These are phyloP conservation scores for Hirschfeldia incana DNA, from an alignment of 345 rosid species.

Conservation along the genomic window DNA sequence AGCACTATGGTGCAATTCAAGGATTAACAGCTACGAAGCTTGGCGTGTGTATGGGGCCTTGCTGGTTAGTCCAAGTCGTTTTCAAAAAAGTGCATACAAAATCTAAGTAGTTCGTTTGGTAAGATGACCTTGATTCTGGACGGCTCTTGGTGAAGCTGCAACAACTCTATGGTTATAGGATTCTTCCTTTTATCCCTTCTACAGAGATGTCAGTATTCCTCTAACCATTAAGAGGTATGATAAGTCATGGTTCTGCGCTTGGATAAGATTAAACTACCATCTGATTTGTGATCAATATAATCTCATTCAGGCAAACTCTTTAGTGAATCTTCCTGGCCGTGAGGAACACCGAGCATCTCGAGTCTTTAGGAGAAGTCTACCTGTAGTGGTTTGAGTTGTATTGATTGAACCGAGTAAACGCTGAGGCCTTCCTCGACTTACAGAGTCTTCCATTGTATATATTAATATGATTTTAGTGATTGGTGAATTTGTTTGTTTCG, in stretches of 20 bases:
- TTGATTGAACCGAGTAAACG: background rate
- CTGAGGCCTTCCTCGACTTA: background rate
- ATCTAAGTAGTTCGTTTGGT: constrained; percentile 49
- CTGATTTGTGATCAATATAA: constrained; percentile 43
- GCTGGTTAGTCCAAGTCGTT: constrained; percentile 50
- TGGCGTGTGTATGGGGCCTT: constrained; percentile 92
- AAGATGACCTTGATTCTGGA: constrained; percentile 75
- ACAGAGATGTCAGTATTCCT: constrained; percentile 77
- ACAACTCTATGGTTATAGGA: constrained; percentile 71
- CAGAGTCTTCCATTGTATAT: constrained; percentile 4
- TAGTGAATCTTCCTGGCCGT: background rate
- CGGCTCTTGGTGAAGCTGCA: constrained; percentile 57
- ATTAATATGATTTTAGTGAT: background rate
- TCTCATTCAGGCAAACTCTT: constrained; percentile 1
- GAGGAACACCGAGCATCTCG: constrained; percentile 34
- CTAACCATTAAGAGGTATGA: constrained; percentile 25
- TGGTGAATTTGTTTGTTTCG: constrained; percentile 11
- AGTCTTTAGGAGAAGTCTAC: background rate
- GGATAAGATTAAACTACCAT: constrained; percentile 30
- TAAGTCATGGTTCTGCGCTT: background rate
- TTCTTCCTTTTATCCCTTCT: constrained; percentile 72
- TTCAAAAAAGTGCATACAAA: background rate
- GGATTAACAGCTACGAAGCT: constrained; percentile 92
- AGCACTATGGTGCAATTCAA: constrained; percentile 96
- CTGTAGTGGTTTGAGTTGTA: background rate